phyloP scores from a whole-genome alignment of 495 filamentous ascomycete genomes.

The Xylaria intraflava region DNA sequence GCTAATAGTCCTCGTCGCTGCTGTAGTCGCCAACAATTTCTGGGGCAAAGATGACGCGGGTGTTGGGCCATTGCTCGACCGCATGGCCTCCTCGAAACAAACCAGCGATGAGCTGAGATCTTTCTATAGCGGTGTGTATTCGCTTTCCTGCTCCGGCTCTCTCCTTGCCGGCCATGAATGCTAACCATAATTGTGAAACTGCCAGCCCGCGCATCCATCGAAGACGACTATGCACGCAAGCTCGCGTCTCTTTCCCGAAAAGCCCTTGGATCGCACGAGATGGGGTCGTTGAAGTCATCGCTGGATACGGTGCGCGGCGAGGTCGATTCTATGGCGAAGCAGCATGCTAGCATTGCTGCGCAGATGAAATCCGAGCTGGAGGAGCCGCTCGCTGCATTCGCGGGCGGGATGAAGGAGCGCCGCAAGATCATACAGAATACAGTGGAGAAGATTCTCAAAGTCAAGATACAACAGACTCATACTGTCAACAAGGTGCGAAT shows the following conservation, averaged over 20 bases:
- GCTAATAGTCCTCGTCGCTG: constrained; percentile 10
- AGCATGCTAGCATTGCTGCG: constrained; percentile 77
- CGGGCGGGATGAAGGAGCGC: constrained; percentile 88
- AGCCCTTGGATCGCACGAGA: constrained; percentile 80
- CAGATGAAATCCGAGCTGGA: constrained; percentile 99
- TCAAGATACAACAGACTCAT: constrained; percentile 85
- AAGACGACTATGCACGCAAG: constrained; percentile 97
- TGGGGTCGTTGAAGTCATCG: constrained; percentile 73
- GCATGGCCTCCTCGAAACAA: constrained; percentile 92
- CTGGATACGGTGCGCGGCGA: constrained; percentile 84
- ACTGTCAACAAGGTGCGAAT: constrained; percentile 74
- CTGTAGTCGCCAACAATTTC: constrained; percentile 93
- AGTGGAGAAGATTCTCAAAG: constrained; percentile 88
- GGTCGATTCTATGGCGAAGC: constrained; percentile 89
- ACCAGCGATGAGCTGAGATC: constrained; percentile 90
- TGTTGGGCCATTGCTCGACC: constrained; percentile 83
- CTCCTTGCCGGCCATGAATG: not conserved
- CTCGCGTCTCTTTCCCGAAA: constrained; percentile 81
- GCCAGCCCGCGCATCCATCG: constrained; percentile 79
- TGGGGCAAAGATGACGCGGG: constrained; percentile 99
- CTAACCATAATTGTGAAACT: constrained; percentile 5
- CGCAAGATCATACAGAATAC: constrained; percentile 91
- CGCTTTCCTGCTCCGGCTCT: not conserved
- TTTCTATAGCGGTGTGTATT: constrained; percentile 73
- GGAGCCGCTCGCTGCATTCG: constrained; percentile 85